Evolutionary conservation across 768 basidiomycete species (phyloP), one percentile per base, ranked within the genome.

Genomic region (Candolleomyces eurysporus): DNA sequence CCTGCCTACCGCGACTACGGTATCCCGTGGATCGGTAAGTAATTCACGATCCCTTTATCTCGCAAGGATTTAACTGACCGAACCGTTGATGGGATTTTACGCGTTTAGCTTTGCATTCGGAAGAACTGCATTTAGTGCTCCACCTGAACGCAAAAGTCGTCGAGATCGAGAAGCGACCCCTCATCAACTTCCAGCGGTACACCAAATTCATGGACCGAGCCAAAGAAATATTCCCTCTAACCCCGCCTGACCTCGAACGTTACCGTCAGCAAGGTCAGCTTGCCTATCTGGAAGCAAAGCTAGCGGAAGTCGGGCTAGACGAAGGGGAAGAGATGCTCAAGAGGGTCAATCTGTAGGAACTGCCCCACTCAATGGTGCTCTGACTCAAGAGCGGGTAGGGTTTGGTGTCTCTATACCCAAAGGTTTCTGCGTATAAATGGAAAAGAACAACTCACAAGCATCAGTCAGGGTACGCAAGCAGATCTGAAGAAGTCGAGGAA

Each of bases 181-280:
- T 81, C 49, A 78, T 83, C 69, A 80, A 82, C 66, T 81, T 79
- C 54, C 61, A 70, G 53, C 75, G 78, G 46, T 81, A 78, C 58
- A 50, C 67, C 56, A 69, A 72, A 43, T 78, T 80, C 49, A 74
- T 74, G 58, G 69, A 75, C 13, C 72, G 72, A 19, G 67, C 81
- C 49, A 72, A 70, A 49, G 72, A 73, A 26, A 62, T 78, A 7
- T 57, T 71, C 6, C 70, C 69, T 36, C 75, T 73, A 64, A 64
- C 67, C 46, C 68, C 75, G 1, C 74, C 79, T 7, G 69, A 74
- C 57, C 61, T 78, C 14, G 75, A 75, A 57, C 65, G 63, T 13
- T 70, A 70, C 50, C 72, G 72, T 7, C 66, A 71, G 4, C 63
- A 67, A 54, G 75, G 75, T 7, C 70, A 75, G 57, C 72, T 80